Evolutionary conservation across 768 basidiomycete genomes (phyloP), one percentile per base, ranked within the genome.

Genomic region (Pisolithus microcarpus): DNA sequence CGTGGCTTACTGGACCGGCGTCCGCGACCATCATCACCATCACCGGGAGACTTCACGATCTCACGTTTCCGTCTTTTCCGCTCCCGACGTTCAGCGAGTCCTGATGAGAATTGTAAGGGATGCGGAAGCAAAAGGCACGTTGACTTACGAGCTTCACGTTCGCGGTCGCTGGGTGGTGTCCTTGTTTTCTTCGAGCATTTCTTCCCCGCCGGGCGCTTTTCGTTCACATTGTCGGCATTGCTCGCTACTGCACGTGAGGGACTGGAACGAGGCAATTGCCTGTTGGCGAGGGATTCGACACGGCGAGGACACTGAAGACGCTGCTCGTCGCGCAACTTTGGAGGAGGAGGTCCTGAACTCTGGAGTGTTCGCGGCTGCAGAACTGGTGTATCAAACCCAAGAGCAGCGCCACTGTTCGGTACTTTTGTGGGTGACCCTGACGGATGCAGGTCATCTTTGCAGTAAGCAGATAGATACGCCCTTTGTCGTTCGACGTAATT

Each of bases 1-100:
- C 45, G 23, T 50, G 19, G 39, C 19, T 38, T 36, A 26, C 52
- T 26, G 36, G 52, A 24, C 16, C 38, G n/a, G 50, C 23, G 39
- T 24, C 28, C 43, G 13, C 55, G 48, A 2, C 44, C 48, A 38
- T 50, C 52, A 47, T 51, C 53, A 45, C 56, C 53, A 31, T 51
- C 53, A 19, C 51, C 40, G 26, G 59, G 52, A 37, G 60, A 11
- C 28, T 71, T 61, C 36, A 82, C 71, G 36, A 85, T 80, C 2
- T 72, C 75, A 19, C 76, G 76, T 59, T 80, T 86, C 21, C 66
- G 66, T 48, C 78, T 76, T 62, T 83, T 82, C 42, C 80, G 74
- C 53, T 85, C 79, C 13, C 83, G 77, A 24, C 87, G 77, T 55
- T 84, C 82, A 10, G 74, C 70, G 11, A 86, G 66, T 49, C 86